Base-by-base conservation (phyloP, 1,284 basidiomycete species). In the Puccinia horiana region DNA sequence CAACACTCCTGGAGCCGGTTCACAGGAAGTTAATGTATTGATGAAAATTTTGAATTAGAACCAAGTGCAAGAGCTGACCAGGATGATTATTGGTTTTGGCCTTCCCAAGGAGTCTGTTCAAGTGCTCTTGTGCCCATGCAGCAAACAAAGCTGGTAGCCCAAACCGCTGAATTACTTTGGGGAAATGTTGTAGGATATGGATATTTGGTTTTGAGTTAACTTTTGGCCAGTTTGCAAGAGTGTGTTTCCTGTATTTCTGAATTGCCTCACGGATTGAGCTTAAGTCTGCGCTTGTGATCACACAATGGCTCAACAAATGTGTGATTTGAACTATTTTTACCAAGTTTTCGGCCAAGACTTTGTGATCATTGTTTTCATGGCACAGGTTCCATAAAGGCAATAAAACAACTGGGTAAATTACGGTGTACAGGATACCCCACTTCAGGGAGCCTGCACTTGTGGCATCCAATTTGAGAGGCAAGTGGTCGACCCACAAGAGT, bases 91-190 rank as follows among this genome's bases (percentile, higher is more conserved):
- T 75, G 20, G 44, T 75, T n/a, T 49, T 35, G 37, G 56, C 54
- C 26, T 56, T 58, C 20, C 49, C 74, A 12, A 76, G 74, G 12
- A 76, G n/a, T 40, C 74, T 54, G 56, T 76, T 76, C 49, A 76
- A 42, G 12, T 32, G 12, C 37, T 76, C 54, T 16, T 61, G 52
- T 52, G 52, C 74, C 74, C 74, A 76, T 18, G 74, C 74, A 16
- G 52, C 74, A 37, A 58, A 56, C 12, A 29, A 61, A 58, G 74
- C 52, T n/a, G 74, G 74, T 58, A 54, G 74, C 8, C 74, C 54
- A 76, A 76, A 76, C 23, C 49, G 35, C 18, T 52, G 26, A 40
- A 61, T 61, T 12, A 76, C 56, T 56, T 75, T 32, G 12, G 73
- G 52, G 44, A 54, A 54, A 56, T 75, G 73, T 32, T 75, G 73